phyloP scores from a whole-genome alignment of 2,329 filamentous ascomycete species.

The Cladosporium colombiae region DNA sequence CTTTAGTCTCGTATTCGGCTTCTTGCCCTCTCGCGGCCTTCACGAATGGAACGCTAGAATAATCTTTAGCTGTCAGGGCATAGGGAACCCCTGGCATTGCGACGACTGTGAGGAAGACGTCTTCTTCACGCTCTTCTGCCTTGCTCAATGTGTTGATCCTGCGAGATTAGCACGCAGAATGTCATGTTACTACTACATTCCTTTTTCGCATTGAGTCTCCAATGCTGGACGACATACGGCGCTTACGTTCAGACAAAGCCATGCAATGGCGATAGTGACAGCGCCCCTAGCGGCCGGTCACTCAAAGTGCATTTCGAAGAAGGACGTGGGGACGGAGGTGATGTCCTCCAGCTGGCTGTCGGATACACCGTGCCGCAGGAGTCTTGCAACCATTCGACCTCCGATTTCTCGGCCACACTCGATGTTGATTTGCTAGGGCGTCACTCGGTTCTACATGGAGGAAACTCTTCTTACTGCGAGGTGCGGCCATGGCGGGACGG shows the following conservation, averaged over 20 bases:
- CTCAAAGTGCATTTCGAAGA: neutral
- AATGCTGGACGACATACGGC: neutral
- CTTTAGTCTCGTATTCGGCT: neutral
- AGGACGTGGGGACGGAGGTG: neutral
- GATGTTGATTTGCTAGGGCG: neutral
- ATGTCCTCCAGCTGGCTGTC: neutral
- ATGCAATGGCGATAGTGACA: neutral
- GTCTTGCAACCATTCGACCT: neutral
- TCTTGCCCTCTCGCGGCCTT: neutral
- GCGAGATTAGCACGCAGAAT: neutral
- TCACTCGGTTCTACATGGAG: neutral
- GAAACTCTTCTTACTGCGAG: neutral
- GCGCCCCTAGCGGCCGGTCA: neutral
- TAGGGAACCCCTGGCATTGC: neutral
- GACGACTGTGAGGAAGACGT: neutral
- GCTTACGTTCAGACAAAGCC: neutral
- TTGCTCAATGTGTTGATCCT: neutral
- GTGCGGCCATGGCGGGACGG: neutral
- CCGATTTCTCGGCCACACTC: neutral
- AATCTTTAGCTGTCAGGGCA: neutral
- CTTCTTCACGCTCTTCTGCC: neutral
- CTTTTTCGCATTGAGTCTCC: neutral
- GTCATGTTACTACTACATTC: neutral
- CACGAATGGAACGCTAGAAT: neutral
- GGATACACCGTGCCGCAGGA: neutral